Conservation (phyloP, 805 yeast genomes). For the Wickerhamiella siamensis region DNA sequence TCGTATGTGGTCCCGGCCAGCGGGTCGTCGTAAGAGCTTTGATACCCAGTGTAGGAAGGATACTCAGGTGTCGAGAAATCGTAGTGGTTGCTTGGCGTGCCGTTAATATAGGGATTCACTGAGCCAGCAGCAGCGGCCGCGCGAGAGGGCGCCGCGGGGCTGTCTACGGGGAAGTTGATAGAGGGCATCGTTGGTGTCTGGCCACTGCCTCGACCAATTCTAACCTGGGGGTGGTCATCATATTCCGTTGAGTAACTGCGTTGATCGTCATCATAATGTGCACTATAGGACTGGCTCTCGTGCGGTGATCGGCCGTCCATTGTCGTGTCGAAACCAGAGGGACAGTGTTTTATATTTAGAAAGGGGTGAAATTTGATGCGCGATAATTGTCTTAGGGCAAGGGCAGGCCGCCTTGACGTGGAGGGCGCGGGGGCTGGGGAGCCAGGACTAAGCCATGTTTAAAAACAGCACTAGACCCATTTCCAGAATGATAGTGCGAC, state of each 20-base stretch:
- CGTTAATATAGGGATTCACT: not conserved
- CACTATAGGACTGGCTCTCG: not conserved
- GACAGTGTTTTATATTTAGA: not conserved
- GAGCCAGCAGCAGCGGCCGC: not conserved
- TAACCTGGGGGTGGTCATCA: not conserved
- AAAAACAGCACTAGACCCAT: no score
- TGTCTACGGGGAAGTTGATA: not conserved
- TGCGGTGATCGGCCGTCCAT: not conserved
- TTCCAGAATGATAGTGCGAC: no score
- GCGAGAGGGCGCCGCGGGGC: not conserved
- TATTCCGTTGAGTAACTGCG: no score
- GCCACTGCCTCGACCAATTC: not conserved
- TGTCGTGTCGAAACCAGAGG: not conserved
- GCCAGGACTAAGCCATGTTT: no score
- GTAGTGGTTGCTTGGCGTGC: not conserved
- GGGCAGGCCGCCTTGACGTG: not conserved
- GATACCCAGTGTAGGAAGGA: not conserved
- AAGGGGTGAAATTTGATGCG: not conserved
- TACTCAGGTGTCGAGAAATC: not conserved
- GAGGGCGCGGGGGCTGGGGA: no score
- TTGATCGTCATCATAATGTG: no score
- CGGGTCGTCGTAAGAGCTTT: not conserved
- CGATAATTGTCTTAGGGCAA: not conserved
- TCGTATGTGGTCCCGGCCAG: not conserved
- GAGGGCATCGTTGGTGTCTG: not conserved